Evolutionary conservation across 1,284 basidiomycete species (phyloP).

Genomic region (Apiotrichum mycotoxinovorans): DNA sequence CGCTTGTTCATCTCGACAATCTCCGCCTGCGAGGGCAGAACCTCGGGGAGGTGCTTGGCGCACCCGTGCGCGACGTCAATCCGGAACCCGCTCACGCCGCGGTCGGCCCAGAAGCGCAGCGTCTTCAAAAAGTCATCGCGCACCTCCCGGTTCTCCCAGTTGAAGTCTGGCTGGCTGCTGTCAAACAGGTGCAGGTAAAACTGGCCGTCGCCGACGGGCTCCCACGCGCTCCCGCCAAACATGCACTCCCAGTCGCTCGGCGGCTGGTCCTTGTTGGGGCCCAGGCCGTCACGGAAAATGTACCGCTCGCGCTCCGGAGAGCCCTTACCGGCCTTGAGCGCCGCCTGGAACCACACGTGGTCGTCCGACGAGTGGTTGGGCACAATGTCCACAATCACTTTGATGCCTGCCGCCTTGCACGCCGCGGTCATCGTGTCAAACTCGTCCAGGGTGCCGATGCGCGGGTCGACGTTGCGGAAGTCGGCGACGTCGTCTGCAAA

Average conservation of each 20-base stretch:
- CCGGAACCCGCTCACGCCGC: conserved; percentile 71
- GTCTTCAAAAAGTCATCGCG: conserved; percentile 62
- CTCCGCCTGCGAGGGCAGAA: conserved; percentile 14
- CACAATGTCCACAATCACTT: conserved; percentile 73
- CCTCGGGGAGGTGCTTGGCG: conserved; percentile 27
- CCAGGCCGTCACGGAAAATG: conserved; percentile 62
- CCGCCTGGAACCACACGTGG: conserved; percentile 71
- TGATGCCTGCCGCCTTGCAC: conserved; percentile 64
- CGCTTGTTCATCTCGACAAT: conserved; percentile 10
- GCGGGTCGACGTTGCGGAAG: conserved; percentile 67
- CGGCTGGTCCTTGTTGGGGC: conserved; percentile 54
- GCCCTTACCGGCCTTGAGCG: conserved; percentile 57
- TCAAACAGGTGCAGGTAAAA: conserved; percentile 73
- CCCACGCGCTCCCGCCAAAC: conserved; percentile 72
- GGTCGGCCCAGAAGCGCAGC: conserved; percentile 70
- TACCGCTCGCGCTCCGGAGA: conserved; percentile 68
- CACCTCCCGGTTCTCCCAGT: conserved; percentile 69
- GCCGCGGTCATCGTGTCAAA: conserved; percentile 63
- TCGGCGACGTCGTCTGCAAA: conserved; percentile 62
- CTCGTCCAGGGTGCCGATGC: conserved; percentile 69
- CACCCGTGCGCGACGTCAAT: conserved; percentile 41
- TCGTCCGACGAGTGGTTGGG: conserved; percentile 76
- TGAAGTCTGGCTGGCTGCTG: conserved; percentile 69
- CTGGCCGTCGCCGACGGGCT: conserved; percentile 63
- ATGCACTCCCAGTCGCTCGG: conserved; percentile 71